Evolutionary conservation across 2,329 filamentous ascomycete genomes (phyloP).

Genomic region (Scolecobasidium constrictum): DNA sequence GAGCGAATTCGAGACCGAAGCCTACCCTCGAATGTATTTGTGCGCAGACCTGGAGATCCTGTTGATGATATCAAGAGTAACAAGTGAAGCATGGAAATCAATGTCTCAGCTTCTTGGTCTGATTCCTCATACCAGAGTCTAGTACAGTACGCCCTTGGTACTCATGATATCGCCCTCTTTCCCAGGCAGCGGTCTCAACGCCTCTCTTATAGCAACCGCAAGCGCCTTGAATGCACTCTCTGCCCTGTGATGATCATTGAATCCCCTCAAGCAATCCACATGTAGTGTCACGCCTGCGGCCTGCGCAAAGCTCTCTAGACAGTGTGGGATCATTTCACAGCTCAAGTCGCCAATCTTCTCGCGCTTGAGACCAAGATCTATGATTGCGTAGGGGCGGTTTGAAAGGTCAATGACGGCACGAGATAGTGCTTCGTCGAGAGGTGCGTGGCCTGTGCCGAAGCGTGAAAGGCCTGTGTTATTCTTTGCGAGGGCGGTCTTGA

Average conservation of each 20-base stretch:
- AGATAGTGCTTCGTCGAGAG: constrained; percentile 89
- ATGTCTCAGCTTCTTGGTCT: too few relatives aligned
- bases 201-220: constrained; percentile 72
- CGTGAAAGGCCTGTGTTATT: constrained; percentile 69
- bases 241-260: constrained; percentile 91
- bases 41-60: too few relatives aligned
- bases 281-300: constrained; percentile 86
- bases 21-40: too few relatives aligned
- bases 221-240: constrained; percentile 97
- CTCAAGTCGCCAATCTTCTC: constrained; percentile 92
- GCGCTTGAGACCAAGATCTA: constrained; percentile 73
- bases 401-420: constrained; percentile 91
- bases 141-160: constrained; percentile 79
- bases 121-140: too few relatives aligned
- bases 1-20: too few relatives aligned
- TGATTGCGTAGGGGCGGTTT: constrained; percentile 77
- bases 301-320: constrained; percentile 86
- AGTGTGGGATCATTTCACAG: constrained; percentile 96
- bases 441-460: constrained; percentile 85
- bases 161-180: constrained; percentile 89
- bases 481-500: constrained; percentile 67
- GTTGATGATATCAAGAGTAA: too few relatives aligned
- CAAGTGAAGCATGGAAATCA: too few relatives aligned
- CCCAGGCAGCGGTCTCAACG: constrained; percentile 62
- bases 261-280: constrained; percentile 80